Evolutionary conservation across 129 eudicot species (phyloP), one percentile per base, ranked within the genome.

Genomic region (Tagetes patula): DNA sequence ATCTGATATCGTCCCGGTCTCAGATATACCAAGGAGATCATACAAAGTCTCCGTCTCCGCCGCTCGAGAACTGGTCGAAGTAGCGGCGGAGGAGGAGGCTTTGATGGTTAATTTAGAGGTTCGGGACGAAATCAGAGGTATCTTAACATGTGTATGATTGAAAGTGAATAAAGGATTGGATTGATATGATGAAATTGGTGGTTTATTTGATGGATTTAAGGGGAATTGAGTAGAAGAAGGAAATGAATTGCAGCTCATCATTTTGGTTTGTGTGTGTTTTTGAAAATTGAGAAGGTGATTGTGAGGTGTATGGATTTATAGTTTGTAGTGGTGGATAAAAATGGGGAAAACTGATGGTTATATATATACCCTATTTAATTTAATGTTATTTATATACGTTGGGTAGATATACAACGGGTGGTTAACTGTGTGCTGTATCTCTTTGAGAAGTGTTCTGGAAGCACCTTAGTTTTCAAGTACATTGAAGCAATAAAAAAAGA

Each of bases 21-120:
- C 84, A 20, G 85, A 72, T 47, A 87, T 82, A 1, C 87, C 89
- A 43, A 87, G 77, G 0, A 87, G 74, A 5, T 87, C 85, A 12
- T 87, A 87, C 36, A 87, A 79, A 27, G 79, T 82, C 59, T 82
- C 75, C 30, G 40, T 32, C 3, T 65, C 71, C 40, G 27, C 30
- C 56, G 53, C 27, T 20, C 27, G 27, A 20, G 27, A 20, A 20
- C 27, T 20, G 27, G 27, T 20, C 27, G 27, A 20, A 20, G 27
- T 20, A 20, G 27, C 46, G 69, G 20, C 4, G 9, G 59, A 5
- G 20, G 59, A 27, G n/a, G 47, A 13, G 65, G 66, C 31, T 77
- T 20, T 78, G 11, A 60, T 36, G 58, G 78, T 54, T 12, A 54
- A 12, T 4, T 46, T 41, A 1, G 69, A 70, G 53, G 50, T 20